A percentile compares a stretch with the other conserved stretches of the same genome.
phyloP scores from a whole-genome alignment of 192 early-diverging fungal species.

The Podila horticola region DNA sequence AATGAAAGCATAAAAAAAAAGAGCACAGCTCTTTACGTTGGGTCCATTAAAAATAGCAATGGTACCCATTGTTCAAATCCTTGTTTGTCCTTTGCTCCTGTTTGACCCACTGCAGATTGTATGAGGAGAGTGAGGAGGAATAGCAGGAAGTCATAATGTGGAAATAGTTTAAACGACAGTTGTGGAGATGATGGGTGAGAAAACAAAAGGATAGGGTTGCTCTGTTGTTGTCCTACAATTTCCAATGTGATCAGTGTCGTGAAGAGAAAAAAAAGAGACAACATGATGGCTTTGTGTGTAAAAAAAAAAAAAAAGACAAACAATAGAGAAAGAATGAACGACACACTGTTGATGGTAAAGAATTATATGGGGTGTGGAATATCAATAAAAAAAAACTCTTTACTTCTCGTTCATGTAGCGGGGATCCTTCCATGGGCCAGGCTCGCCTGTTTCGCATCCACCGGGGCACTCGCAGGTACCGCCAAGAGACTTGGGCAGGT shows the following conservation, averaged over 20 bases:
- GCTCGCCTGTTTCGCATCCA: conserved; percentile 58
- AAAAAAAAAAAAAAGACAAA: neutral
- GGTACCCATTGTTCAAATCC: neutral
- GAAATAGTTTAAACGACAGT: neutral
- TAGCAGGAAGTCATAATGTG: neutral
- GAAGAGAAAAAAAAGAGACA: neutral
- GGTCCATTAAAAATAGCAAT: conserved; percentile 4
- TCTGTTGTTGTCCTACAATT: neutral
- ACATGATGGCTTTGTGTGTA: too few species aligned
- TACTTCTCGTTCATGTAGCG: conserved; percentile 32
- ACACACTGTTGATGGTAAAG: neutral
- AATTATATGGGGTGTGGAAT: neutral
- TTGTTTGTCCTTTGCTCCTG: neutral
- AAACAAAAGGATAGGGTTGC: neutral
- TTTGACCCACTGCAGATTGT: neutral
- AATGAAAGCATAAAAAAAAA: conserved; percentile 12
- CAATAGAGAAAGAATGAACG: neutral
- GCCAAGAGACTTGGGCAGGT: conserved; percentile 55
- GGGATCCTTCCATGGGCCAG: conserved; percentile 63
- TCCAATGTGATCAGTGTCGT: neutral
- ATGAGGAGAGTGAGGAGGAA: neutral
- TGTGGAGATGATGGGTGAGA: neutral
- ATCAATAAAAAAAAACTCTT: conserved; percentile 1
- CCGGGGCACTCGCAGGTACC: conserved; percentile 56
- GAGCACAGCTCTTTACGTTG: conserved; percentile 2